Base-by-base conservation (phyloP, 2,329 filamentous ascomycete genomes). In the Penicillium hordei region DNA sequence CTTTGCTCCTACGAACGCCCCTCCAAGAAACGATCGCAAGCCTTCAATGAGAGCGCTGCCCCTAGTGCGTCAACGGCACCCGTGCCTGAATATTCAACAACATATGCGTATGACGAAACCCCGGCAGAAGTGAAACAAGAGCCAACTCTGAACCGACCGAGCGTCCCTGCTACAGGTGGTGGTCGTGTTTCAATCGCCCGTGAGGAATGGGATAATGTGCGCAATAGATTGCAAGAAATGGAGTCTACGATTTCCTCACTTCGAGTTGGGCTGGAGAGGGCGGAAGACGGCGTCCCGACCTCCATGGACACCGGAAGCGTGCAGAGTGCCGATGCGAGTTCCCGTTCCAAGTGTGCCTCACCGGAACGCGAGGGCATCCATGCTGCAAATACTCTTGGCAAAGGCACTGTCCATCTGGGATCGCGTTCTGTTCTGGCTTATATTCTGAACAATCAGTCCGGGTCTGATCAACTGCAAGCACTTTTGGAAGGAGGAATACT, bases 361-460 rank as follows among this genome's bases (percentile, higher is more conserved):
- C 73, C 73, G 3, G 76, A 79, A 50, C 69, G 75, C 52, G 83
- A 86, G 66, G 85, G 85, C 3, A 81, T 87, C 25, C 84, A 86
- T 69, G 83, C 84, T 7, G 77, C 78, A 54, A 87, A 86, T 67
- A 83, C 83, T 56, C 72, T 83, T 45, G 82, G 83, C 56, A 82
- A 83, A 61, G 82, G 85, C 60, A 86, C 82, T 5, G 82, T 86
- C 23, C 84, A 87, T 68, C 73, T 87, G 33, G 85, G 85, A 17
- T 84, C 83, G 34, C 80, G 83, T 57, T 87, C 85, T 0, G 83
- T 87, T 1, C 79, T 86, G 13, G 85, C 85, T 12, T 82, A 87
- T 59, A 82, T 87, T 34, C 75, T 82, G 63, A 80, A 82, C 27
- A 80, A 83, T 25, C 80, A 83, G 36, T 78, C 84, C 13, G 75